Conservation (phyloP, 2,329 filamentous ascomycete species). For the Xylariomycetidae sp. region DNA sequence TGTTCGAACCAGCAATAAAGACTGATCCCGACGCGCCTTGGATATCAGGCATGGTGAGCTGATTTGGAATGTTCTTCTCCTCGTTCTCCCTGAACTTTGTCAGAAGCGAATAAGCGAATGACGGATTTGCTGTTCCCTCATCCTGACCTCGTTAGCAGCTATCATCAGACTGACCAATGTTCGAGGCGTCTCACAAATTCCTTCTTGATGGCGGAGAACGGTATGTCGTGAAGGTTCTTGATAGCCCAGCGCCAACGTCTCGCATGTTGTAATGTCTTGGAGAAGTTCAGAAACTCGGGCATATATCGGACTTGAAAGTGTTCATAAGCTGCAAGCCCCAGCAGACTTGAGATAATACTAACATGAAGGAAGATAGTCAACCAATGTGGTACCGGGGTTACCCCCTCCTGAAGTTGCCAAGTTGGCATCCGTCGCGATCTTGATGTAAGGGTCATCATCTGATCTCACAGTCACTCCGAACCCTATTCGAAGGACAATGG, state of each 20-base stretch:
- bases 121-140: constrained; percentile 12
- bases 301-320: constrained; percentile 10
- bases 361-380: constrained; percentile 15
- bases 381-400: constrained; percentile 14
- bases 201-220: constrained; percentile 13
- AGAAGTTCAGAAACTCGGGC: constrained; percentile 14
- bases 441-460: constrained; percentile 17
- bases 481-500: constrained; percentile 20
- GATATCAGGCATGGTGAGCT: constrained; percentile 38
- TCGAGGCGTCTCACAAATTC: constrained; percentile 13
- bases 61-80: constrained; percentile 7
- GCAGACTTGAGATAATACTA: constrained; percentile 1
- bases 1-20: constrained; percentile 36
- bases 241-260: constrained; percentile 16
- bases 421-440: constrained; percentile 15
- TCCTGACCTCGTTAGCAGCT: constrained; percentile 27
- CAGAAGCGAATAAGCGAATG: constrained; percentile 14
- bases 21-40: constrained; percentile 45
- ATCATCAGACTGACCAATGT: no score
- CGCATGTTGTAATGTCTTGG: constrained; percentile 12
- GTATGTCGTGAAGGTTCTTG: constrained; percentile 15
- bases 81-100: constrained; percentile 11
- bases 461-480: constrained; percentile 18
- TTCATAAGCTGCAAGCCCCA: not conserved
- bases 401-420: constrained; percentile 14